A percentile compares a stretch with the other conserved stretches of the same genome.
Conservation (phyloP, 1,284 basidiomycete species). For the Lentinula novae-zelandiae region DNA sequence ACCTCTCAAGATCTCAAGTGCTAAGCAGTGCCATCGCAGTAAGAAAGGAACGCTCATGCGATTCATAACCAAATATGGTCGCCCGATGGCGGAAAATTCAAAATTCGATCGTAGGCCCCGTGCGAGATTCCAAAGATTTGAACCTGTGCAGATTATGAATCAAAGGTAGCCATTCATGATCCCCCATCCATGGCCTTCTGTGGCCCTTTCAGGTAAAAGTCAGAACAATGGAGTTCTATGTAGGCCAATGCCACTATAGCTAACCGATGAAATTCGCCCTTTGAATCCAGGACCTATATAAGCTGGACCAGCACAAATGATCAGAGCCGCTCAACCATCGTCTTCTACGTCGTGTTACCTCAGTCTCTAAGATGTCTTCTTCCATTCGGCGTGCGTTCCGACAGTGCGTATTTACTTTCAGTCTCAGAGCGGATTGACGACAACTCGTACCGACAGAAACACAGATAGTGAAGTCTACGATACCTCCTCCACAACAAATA, state of each 20-base stretch:
- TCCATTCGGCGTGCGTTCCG: background rate
- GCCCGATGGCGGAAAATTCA: background rate
- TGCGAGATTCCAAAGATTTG: background rate
- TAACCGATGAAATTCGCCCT: background rate
- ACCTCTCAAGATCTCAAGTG: background rate
- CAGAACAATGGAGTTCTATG: background rate
- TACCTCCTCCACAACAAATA: background rate
- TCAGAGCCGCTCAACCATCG: too few relatives aligned
- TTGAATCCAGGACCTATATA: background rate
- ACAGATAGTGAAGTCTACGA: background rate
- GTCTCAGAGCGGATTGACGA: background rate
- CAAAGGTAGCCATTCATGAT: background rate
- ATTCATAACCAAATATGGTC: background rate
- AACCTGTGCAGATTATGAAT: background rate
- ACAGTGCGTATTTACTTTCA: background rate
- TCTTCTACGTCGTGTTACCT: too few relatives aligned
- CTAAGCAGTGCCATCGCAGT: background rate
- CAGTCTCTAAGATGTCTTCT: background rate
- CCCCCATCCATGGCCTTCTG: background rate
- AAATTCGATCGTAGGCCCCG: background rate
- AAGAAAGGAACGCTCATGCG: background rate
- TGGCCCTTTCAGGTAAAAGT: background rate
- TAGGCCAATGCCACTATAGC: background rate
- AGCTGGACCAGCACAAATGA: background rate
- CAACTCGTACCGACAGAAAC: background rate